Conservation (phyloP, 768 basidiomycete species). For the Dacryopinax primogenitus region DNA sequence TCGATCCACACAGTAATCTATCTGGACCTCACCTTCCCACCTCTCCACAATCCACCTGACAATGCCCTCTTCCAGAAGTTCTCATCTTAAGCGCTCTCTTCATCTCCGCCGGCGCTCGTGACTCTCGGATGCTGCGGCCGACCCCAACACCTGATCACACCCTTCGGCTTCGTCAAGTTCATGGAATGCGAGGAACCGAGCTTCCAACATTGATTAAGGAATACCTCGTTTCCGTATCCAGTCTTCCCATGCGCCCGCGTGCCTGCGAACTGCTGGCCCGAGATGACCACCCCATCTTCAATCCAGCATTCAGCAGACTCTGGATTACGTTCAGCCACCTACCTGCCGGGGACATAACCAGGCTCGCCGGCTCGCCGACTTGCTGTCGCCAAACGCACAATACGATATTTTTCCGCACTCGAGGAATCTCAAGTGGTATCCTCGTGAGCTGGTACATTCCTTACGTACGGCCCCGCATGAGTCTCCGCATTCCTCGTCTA, state of each 20-base stretch:
- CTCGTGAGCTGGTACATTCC: not conserved
- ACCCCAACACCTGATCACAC: not conserved
- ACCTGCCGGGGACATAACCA: conserved; percentile 1
- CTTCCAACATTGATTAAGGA: conserved; percentile 2
- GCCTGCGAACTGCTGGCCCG: too few species aligned
- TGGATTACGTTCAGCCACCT: not conserved
- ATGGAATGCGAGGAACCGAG: not conserved
- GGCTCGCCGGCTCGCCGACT: not conserved
- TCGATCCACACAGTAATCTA: not conserved
- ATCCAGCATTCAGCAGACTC: not conserved
- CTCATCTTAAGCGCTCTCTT: not conserved
- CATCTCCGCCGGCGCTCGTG: not conserved
- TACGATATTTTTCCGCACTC: not conserved
- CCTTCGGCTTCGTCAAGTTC: not conserved
- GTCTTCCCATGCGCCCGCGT: not conserved
- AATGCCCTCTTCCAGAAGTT: not conserved
- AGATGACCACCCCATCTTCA: too few species aligned
- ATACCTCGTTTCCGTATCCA: not conserved
- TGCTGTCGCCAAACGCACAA: not conserved
- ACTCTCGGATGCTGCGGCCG: not conserved
- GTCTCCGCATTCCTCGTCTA: not conserved
- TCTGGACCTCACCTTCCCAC: not conserved
- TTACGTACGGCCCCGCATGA: conserved; percentile 1
- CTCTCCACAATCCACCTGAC: not conserved
- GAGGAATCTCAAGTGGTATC: too few species aligned